phyloP scores from a whole-genome alignment of 768 basidiomycete genomes.

The Pleurotus tuber-regium region DNA sequence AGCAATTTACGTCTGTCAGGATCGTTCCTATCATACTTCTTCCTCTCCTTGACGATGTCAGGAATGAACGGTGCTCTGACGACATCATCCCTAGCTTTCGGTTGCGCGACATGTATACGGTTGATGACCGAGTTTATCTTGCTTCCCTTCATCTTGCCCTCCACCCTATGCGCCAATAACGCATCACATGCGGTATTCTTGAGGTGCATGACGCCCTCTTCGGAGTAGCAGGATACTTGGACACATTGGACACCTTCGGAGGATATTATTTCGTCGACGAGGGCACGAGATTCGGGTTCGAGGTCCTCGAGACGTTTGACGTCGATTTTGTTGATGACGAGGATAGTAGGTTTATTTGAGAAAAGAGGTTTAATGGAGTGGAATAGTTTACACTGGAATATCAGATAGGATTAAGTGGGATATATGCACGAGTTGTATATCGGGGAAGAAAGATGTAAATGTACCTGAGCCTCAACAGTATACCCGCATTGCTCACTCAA shows the following conservation, averaged over 20 bases:
- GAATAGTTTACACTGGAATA: conserved; percentile 88
- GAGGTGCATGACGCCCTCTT: conserved; percentile 97
- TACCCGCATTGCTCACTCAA: conserved; percentile 98
- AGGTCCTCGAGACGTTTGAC: conserved; percentile 87
- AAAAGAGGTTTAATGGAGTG: conserved; percentile 99
- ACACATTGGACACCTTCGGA: conserved; percentile 68
- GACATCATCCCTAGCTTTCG: conserved; percentile 87
- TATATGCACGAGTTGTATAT: too few relatives aligned
- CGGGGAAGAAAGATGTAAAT: conserved; percentile 19
- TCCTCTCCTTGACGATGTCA: conserved; percentile 69
- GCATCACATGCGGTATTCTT: conserved; percentile 96
- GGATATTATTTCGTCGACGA: conserved; percentile 87
- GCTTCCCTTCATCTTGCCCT: conserved; percentile 88
- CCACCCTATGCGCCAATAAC: conserved; percentile 92
- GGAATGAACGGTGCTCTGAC: conserved; percentile 89
- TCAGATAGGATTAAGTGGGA: background rate
- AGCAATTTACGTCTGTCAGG: conserved; percentile 72
- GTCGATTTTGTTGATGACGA: conserved; percentile 98
- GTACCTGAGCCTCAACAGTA: conserved; percentile 90
- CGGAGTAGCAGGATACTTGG: conserved; percentile 91
- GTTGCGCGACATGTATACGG: conserved; percentile 93
- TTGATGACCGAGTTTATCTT: conserved; percentile 93
- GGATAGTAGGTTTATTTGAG: conserved; percentile 85
- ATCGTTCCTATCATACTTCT: conserved; percentile 86
- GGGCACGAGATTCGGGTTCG: conserved; percentile 64